phyloP scores from a whole-genome alignment of 2,329 filamentous ascomycete species.

The Macroventuria anomochaeta region DNA sequence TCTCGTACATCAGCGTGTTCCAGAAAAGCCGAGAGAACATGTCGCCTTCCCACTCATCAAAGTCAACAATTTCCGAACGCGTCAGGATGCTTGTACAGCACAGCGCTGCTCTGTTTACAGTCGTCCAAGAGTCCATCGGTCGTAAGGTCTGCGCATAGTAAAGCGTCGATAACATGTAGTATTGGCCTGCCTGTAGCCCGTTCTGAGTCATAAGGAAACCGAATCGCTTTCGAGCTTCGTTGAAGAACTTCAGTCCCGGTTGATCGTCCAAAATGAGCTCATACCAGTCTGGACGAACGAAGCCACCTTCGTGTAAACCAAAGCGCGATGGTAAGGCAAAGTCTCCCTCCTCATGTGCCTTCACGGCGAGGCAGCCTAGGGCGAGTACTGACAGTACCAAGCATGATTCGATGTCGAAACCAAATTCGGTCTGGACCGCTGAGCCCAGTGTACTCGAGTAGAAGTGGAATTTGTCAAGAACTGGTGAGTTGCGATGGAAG shows the following conservation, averaged over 20 bases:
- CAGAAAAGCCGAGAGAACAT: slow-evolving; percentile 64
- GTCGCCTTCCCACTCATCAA: slow-evolving; percentile 61
- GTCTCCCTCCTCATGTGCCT: slow-evolving; percentile 57
- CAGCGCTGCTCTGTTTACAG: slow-evolving; percentile 59
- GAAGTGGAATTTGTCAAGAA: slow-evolving; percentile 61
- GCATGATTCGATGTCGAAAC: slow-evolving; percentile 60
- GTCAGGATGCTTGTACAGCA: slow-evolving; percentile 58
- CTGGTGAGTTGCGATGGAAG: slow-evolving; percentile 60
- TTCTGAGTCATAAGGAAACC: slow-evolving; percentile 60
- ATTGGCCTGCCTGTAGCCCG: slow-evolving; percentile 60
- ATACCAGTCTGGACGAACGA: slow-evolving; percentile 45
- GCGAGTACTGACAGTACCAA: slow-evolving; percentile 60
- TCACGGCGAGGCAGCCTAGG: slow-evolving; percentile 58
- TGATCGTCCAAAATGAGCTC: slow-evolving; percentile 47
- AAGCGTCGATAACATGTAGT: slow-evolving; percentile 59
- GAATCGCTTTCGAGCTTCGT: slow-evolving; percentile 60
- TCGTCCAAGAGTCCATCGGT: slow-evolving; percentile 62
- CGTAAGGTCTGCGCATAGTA: slow-evolving; percentile 61
- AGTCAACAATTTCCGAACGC: slow-evolving; percentile 52
- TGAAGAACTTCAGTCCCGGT: slow-evolving; percentile 60
- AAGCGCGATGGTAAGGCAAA: slow-evolving; percentile 52
- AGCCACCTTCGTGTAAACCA: slow-evolving; percentile 20
- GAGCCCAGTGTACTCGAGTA: slow-evolving; percentile 58
- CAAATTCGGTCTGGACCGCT: slow-evolving; percentile 59
- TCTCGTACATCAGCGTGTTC: slow-evolving; percentile 64